Percentiles rank a stretch among this genome's conserved stretches.
Conservation (phyloP, 305 asterid genomes). For the Ilex paraguariensis region DNA sequence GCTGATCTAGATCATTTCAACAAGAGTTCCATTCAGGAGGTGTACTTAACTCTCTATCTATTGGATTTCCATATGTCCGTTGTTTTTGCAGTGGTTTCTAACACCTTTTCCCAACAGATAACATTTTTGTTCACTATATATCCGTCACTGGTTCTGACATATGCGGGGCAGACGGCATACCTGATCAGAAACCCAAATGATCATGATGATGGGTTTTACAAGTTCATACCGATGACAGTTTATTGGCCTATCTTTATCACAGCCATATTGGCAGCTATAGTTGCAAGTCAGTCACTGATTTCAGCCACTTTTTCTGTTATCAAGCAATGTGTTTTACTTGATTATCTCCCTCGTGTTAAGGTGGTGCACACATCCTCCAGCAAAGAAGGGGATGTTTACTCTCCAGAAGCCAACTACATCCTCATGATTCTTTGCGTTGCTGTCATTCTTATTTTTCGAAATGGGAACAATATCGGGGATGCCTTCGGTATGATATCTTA, state of each 20-base stretch:
- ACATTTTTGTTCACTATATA: slow-evolving; percentile 35
- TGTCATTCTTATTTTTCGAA: slow-evolving; percentile 39
- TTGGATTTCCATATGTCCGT: neutral
- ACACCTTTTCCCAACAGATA: slow-evolving; percentile 22
- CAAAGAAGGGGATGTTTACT: slow-evolving; percentile 41
- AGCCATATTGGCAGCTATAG: slow-evolving; percentile 37
- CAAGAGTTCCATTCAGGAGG: slow-evolving; percentile 38
- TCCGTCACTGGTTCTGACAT: slow-evolving; percentile 39
- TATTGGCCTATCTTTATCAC: slow-evolving; percentile 42
- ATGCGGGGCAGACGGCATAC: slow-evolving; percentile 45
- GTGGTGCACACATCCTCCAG: slow-evolving; percentile 37
- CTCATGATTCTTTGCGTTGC: slow-evolving; percentile 41
- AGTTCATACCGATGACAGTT: slow-evolving; percentile 35
- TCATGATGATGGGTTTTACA: slow-evolving; percentile 36
- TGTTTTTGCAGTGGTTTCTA: neutral
- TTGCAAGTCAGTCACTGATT: slow-evolving; percentile 44
- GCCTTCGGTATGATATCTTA: slow-evolving; percentile 31
- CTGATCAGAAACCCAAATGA: slow-evolving; percentile 35
- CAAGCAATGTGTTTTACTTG: slow-evolving; percentile 39
- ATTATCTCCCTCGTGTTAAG: slow-evolving; percentile 43
- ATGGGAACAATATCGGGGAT: slow-evolving; percentile 41
- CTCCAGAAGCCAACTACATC: slow-evolving; percentile 36
- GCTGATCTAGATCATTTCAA: slow-evolving; percentile 41
- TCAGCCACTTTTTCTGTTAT: slow-evolving; percentile 43
- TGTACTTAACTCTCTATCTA: neutral